Base-by-base conservation (phyloP, 169 alveolate genomes). In the Cyclospora cayetanensis region DNA sequence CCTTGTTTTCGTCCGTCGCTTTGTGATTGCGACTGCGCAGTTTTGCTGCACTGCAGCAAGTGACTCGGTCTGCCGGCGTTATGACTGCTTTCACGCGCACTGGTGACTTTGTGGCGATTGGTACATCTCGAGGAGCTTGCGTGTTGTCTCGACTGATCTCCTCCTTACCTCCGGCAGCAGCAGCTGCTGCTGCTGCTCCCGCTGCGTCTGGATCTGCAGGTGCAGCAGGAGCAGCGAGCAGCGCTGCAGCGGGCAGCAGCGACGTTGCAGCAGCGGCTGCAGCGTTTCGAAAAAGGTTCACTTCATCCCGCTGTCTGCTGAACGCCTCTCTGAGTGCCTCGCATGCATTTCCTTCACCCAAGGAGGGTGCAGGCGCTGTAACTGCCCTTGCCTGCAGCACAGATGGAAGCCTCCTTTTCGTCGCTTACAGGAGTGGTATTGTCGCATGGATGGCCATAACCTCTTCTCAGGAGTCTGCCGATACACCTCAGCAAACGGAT, bases 51-150 rank as follows among this genome's bases (percentile, higher is more conserved):
- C 70, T 55, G 70, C 82, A 70, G 82, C 82, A 70, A 29, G 53
- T 34, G 82, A 70, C 82, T 5, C 82, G 37, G 25, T 70, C 82
- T 34, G 82, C 82, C 3, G 82, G 82, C 37, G 37, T 70, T 31
- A 52, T 18, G 29, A 70, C 82, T 18, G 83, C 83, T 22, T 29
- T 70, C 25, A 35, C 55, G 55, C 50, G 83, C 34, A 15, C 55
- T 12, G 29, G 34, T 20, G 83, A 37, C 31, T 22, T 70, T 4
- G 53, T 70, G 4, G 83, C 53, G 15, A 53, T 70, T 5, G 83
- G 83, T 50, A 70, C 83, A 4, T 70, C 83, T 0, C 55, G 83
- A 4, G 83, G 83, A 1, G 83, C 31, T 34, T 70, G 83, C 25
- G 83, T 70, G 25, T 37, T 70, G 34, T 70, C 83, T 42, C n/a